A percentile compares a stretch with the other conserved stretches of the same genome.
These are phyloP conservation scores for Hamamelis virginiana DNA, from an alignment of 164 flowering plant species.

Conservation along the genomic window DNA sequence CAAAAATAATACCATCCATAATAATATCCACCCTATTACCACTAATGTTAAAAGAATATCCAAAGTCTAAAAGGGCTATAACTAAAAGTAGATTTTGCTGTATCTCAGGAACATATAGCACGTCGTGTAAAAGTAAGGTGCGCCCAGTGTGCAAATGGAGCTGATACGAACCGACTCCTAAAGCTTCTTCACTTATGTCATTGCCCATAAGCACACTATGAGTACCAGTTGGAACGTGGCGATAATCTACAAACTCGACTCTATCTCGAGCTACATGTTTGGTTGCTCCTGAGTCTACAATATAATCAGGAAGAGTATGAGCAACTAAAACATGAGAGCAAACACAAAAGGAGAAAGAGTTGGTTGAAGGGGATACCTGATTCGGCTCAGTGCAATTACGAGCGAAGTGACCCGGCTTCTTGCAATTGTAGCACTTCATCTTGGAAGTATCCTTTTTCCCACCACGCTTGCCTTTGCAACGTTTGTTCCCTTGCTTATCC, in stretches of 20 bases:
- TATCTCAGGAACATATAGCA: no score
- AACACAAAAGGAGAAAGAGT: neutral
- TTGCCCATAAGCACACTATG: neutral
- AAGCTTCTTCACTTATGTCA: no score
- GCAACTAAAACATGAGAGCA: neutral
- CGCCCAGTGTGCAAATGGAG: no score
- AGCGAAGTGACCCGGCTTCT: neutral
- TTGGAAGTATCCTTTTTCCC: neutral
- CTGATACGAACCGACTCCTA: no score
- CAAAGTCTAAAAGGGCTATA: no score
- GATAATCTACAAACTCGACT: slow-evolving; percentile 1
- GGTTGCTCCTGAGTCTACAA: no score
- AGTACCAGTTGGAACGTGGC: neutral
- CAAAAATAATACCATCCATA: neutral
- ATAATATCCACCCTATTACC: neutral
- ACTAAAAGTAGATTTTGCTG: no score
- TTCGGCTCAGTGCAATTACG: slow-evolving; percentile 1
- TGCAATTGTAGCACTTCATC: slow-evolving; percentile 2
- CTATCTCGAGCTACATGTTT: slow-evolving; percentile 10
- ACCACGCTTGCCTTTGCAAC: neutral
- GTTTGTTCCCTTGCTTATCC: neutral
- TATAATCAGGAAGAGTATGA: no score
- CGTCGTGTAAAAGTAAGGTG: no score
- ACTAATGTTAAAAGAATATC: neutral
- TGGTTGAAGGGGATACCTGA: neutral